phyloP scores from a whole-genome alignment of 2,329 filamentous ascomycete genomes.

The Neonectria neomacrospora region DNA sequence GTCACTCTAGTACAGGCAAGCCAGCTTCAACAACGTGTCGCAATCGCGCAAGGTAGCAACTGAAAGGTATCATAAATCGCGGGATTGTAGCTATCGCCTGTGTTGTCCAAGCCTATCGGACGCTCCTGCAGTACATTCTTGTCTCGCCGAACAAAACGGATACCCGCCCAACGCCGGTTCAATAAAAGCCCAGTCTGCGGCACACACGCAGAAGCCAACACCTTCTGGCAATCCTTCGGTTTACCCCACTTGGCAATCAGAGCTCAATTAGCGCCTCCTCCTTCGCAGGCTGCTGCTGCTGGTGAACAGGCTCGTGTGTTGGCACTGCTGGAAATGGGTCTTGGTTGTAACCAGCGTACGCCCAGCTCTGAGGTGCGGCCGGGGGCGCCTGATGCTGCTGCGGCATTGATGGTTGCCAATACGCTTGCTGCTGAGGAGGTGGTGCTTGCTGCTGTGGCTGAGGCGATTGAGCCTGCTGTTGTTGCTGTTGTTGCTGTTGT shows the following conservation, averaged over 20 bases:
- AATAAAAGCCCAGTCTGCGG: conserved; percentile 19
- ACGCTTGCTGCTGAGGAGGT: conserved; percentile 49
- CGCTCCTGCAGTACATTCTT: conserved; percentile 27
- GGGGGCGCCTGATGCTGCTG: conserved; percentile 45
- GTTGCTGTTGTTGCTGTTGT: conserved; percentile 45
- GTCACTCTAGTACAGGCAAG: not conserved
- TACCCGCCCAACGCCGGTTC: conserved; percentile 26
- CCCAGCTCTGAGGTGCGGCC: conserved; percentile 55
- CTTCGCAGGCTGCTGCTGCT: conserved; percentile 61
- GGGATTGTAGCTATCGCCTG: conserved; percentile 20
- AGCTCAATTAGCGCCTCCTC: conserved; percentile 87
- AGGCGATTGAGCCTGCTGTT: conserved; percentile 43
- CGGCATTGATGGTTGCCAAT: conserved; percentile 51
- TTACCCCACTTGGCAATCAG: conserved; percentile 48
- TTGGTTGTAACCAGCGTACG: conserved; percentile 64
- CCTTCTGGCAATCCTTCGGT: conserved; percentile 4
- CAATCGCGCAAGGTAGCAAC: not conserved
- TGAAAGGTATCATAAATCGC: conserved; percentile 17
- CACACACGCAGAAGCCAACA: conserved; percentile 1
- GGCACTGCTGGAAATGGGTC: conserved; percentile 73
- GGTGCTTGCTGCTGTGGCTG: conserved; percentile 47
- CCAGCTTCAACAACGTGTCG: not conserved
- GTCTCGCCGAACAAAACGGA: conserved; percentile 21
- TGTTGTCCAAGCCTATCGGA: conserved; percentile 18
- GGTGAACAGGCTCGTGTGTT: conserved; percentile 52